Evolutionary conservation across 768 basidiomycete species (phyloP).

Genomic region (Agrocybe pediades): DNA sequence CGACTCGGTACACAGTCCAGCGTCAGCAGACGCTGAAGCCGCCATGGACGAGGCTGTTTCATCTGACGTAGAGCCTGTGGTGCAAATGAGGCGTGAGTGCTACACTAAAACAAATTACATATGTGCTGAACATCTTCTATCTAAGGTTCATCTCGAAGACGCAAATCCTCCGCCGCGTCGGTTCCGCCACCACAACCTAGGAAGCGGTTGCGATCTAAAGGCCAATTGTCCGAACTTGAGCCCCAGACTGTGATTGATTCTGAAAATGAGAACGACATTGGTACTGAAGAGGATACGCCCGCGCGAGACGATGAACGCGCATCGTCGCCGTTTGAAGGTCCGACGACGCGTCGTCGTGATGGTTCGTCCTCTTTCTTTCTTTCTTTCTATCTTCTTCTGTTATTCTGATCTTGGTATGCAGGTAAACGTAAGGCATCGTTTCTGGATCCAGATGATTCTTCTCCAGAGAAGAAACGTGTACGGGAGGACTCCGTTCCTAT

Average conservation of each 20-base stretch:
- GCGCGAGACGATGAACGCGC: slow-evolving; percentile 32
- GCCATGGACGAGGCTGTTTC: slow-evolving; percentile 11
- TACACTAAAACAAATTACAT: not conserved
- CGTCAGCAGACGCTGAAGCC: slow-evolving; percentile 7
- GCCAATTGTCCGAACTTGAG: slow-evolving; percentile 27
- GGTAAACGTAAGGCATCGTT: slow-evolving; percentile 71
- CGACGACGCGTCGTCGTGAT: slow-evolving; percentile 28
- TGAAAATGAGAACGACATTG: slow-evolving; percentile 28
- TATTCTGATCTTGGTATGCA: slow-evolving; percentile 20
- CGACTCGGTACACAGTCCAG: slow-evolving; percentile 12
- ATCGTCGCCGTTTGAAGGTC: slow-evolving; percentile 31
- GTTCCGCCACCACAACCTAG: slow-evolving; percentile 28
- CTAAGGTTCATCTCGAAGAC: slow-evolving; percentile 42
- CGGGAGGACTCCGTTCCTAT: slow-evolving; percentile 71
- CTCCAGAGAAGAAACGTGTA: slow-evolving; percentile 55
- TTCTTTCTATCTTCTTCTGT: not conserved
- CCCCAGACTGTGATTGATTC: slow-evolving; percentile 21
- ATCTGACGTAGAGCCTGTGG: slow-evolving; percentile 19
- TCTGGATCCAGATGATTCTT: slow-evolving; percentile 45
- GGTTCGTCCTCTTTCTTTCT: slow-evolving; percentile 19
- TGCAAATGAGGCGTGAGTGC: slow-evolving; percentile 34
- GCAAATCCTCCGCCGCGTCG: slow-evolving; percentile 36
- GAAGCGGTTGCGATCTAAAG: slow-evolving; percentile 30
- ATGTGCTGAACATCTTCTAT: not conserved
- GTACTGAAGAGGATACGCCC: slow-evolving; percentile 27